Conservation (phyloP, 2,329 filamentous ascomycete genomes). For the Parastagonospora avenae region DNA sequence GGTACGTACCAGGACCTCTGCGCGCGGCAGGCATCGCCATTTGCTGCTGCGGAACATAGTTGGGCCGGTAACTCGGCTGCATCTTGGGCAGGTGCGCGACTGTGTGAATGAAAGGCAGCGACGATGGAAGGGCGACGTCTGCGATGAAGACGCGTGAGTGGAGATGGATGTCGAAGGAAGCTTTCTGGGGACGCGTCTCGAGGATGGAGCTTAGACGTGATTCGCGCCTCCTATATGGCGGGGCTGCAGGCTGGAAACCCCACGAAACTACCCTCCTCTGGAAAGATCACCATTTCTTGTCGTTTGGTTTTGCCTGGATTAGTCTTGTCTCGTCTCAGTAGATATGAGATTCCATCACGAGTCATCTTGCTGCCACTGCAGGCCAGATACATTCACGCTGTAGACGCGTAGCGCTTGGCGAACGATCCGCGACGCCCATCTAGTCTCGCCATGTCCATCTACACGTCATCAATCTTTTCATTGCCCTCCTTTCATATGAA, state of each 20-base stretch:
- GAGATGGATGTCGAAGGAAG: slow-evolving; percentile 26
- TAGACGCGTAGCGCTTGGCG: slow-evolving; percentile 9
- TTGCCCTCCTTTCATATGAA: background rate
- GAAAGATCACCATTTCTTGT: background rate
- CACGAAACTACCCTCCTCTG: slow-evolving; percentile 15
- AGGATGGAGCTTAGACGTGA: slow-evolving; percentile 26
- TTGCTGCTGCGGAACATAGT: slow-evolving; percentile 48
- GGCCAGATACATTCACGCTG: slow-evolving; percentile 12
- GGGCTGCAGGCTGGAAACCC: slow-evolving; percentile 17
- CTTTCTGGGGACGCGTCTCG: slow-evolving; percentile 36
- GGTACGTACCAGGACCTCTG: slow-evolving; percentile 51
- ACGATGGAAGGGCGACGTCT: slow-evolving; percentile 32
- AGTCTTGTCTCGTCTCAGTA: background rate
- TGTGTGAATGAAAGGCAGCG: slow-evolving; percentile 28
- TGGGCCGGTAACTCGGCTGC: slow-evolving; percentile 54
- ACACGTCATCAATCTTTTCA: slow-evolving; percentile 17
- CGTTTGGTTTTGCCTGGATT: background rate
- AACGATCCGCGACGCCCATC: slow-evolving; percentile 7
- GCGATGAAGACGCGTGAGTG: slow-evolving; percentile 31
- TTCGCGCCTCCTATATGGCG: slow-evolving; percentile 30
- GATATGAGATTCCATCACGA: background rate
- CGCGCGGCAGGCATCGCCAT: slow-evolving; percentile 41
- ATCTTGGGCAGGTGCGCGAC: slow-evolving; percentile 40
- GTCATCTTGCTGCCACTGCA: background rate
- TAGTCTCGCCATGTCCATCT: slow-evolving; percentile 5